Evolutionary conservation across 179 eudicot species (phyloP).

Genomic region (Amaranthus tricolor): DNA sequence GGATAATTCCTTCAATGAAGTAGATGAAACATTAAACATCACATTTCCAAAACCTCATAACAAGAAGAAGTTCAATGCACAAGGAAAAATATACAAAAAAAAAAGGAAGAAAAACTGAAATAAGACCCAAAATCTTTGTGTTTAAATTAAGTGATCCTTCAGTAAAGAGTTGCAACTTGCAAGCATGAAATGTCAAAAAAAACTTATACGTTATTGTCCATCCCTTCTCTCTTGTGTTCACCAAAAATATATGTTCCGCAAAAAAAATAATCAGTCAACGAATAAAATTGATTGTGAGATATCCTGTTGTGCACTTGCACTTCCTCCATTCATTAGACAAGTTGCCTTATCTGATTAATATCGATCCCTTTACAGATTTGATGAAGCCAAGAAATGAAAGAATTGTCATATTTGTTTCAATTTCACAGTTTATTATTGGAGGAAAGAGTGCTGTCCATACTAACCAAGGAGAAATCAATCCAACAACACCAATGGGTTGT

Average conservation of each 20-base stretch:
- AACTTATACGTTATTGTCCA: neutral
- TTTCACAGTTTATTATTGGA: neutral
- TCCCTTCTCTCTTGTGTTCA: slow-evolving; percentile 4
- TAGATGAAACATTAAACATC: slow-evolving; percentile 5
- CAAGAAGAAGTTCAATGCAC: neutral
- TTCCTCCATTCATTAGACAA: neutral
- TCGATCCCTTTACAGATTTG: neutral
- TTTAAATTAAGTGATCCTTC: neutral
- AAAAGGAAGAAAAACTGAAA: neutral
- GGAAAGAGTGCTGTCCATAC: neutral
- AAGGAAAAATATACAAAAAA: neutral
- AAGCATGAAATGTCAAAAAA: slow-evolving; percentile 3
- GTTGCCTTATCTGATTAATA: neutral
- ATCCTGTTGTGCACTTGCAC: neutral
- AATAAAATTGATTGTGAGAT: neutral
- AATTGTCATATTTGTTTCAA: neutral
- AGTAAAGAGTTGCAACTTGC: neutral
- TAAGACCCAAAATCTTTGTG: neutral
- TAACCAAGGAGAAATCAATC: slow-evolving; percentile 96
- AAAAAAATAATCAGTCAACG: neutral
- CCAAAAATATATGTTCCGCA: neutral
- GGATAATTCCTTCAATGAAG: slow-evolving; percentile 81
- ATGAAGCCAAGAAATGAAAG: neutral
- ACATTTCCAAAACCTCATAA: neutral
- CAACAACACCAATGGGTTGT: slow-evolving; percentile 96